Percentiles rank a stretch among this genome's conserved stretches.
Conservation (phyloP, 176 grass and related monocot species). For the Oryza nivara region DNA sequence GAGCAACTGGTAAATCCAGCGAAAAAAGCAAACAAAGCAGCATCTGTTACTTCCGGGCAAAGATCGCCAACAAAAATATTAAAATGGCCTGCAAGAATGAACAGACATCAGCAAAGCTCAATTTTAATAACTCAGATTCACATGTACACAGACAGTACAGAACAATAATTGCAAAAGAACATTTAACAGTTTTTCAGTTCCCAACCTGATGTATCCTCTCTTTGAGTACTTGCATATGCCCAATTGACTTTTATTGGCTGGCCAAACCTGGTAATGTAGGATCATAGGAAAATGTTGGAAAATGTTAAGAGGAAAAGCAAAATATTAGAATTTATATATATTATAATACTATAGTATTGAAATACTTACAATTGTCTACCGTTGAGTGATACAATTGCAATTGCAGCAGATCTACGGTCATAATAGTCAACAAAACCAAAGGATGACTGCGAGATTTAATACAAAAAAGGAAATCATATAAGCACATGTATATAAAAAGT, state of each 20-base stretch:
- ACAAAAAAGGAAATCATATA: background rate
- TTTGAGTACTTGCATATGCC: conserved; percentile 94
- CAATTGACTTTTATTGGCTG: conserved; percentile 98
- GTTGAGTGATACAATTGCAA: conserved; percentile 95
- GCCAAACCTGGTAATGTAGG: conserved; percentile 66
- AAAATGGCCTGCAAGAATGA: conserved; percentile 67
- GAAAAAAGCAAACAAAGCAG: conserved; percentile 88
- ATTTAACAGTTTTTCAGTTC: conserved; percentile 34
- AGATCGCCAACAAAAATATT: conserved; percentile 99
- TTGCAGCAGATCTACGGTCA: conserved; percentile 85
- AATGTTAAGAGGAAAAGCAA: conserved; percentile 7
- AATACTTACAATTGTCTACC: conserved; percentile 87
- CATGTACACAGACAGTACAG: conserved; percentile 16
- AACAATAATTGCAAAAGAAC: conserved; percentile 21
- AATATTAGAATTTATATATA: conserved; percentile 27
- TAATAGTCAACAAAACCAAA: conserved; percentile 99
- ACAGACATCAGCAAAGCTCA: conserved; percentile 27
- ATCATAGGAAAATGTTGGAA: conserved; percentile 28
- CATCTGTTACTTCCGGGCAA: conserved; percentile 96
- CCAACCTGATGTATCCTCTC: conserved; percentile 97
- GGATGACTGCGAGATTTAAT: conserved; percentile 69
- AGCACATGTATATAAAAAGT: conserved; percentile 3
- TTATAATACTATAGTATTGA: background rate
- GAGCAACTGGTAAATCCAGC: conserved; percentile 86
- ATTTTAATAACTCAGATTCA: conserved; percentile 27